Percentiles rank a stretch among this genome's conserved stretches.
Evolutionary conservation across 2,329 filamentous ascomycete species (phyloP).

Genomic region (Ascochyta viciae-villosae): DNA sequence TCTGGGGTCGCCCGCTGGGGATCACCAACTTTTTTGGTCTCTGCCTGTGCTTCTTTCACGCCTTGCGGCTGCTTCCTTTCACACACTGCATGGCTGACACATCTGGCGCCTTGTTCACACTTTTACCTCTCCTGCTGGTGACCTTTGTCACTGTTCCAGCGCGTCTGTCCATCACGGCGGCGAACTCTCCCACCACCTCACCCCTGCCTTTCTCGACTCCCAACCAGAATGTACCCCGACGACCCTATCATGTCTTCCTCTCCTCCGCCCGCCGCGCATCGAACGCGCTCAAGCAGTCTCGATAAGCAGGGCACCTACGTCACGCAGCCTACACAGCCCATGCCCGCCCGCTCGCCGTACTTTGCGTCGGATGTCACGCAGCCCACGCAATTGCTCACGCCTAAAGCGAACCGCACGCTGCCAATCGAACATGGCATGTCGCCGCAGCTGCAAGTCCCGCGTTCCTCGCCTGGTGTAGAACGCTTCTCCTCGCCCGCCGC

Average conservation of each 20-base stretch:
- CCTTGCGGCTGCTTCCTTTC: not conserved
- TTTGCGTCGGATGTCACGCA: constrained; percentile 57
- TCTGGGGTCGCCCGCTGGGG: constrained; percentile 1
- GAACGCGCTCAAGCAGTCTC: constrained; percentile 47
- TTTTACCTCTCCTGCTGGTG: not conserved
- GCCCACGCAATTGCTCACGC: constrained; percentile 65
- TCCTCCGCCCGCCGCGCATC: constrained; percentile 27
- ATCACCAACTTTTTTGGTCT: not conserved
- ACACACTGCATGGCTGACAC: not conserved
- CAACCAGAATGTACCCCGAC: constrained; percentile 36
- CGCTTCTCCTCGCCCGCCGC: constrained; percentile 49
- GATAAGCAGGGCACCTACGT: constrained; percentile 60
- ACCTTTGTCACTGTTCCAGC: constrained; percentile 1
- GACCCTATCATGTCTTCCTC: constrained; percentile 47
- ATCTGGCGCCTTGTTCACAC: constrained; percentile 1
- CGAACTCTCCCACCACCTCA: not conserved
- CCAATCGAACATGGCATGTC: constrained; percentile 26
- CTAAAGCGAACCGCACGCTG: constrained; percentile 44
- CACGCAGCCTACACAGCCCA: constrained; percentile 50
- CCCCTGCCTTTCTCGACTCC: not conserved
- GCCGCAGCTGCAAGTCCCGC: constrained; percentile 75
- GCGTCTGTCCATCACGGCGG: constrained; percentile 10
- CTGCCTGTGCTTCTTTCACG: not conserved
- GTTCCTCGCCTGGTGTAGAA: constrained; percentile 76
- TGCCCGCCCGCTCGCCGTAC: constrained; percentile 37